A percentile compares a stretch with the other conserved stretches of the same genome.
phyloP scores from a whole-genome alignment of 2,329 filamentous ascomycete genomes.

The Stagonosporopsis chrysanthemi region DNA sequence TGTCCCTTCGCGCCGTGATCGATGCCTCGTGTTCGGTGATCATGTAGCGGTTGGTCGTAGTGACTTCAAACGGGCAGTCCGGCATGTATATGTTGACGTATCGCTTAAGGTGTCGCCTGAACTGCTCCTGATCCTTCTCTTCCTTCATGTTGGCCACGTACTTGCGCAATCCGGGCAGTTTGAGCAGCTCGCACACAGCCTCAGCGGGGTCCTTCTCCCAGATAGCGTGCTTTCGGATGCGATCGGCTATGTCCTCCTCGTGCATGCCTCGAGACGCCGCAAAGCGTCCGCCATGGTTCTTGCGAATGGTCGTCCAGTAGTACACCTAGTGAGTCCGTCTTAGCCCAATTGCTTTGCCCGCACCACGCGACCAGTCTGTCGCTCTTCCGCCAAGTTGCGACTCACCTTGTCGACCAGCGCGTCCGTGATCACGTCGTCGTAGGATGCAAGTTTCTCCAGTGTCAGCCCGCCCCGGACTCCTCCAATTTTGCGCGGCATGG shows the following conservation, averaged over 20 bases:
- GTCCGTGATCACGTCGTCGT: slow-evolving; percentile 96
- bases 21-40: slow-evolving; percentile 89
- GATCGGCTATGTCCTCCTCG: slow-evolving; percentile 67
- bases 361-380: slow-evolving; percentile 20
- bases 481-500: slow-evolving; percentile 56
- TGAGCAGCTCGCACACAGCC: slow-evolving; percentile 76
- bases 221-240: slow-evolving; percentile 71
- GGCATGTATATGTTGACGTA: slow-evolving; percentile 93
- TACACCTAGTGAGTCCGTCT: slow-evolving; percentile 69
- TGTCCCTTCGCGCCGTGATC: slow-evolving; percentile 79
- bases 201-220: slow-evolving; percentile 73
- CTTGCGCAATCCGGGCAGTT: slow-evolving; percentile 75
- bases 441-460: slow-evolving; percentile 84
- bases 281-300: slow-evolving; percentile 86
- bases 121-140: slow-evolving; percentile 84
- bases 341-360: slow-evolving; percentile 18
- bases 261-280: slow-evolving; percentile 81
- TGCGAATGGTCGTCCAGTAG: slow-evolving; percentile 96
- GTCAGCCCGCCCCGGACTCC: slow-evolving; percentile 77
- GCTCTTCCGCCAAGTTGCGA: slow-evolving; percentile 5
- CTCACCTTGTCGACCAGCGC: slow-evolving; percentile 92
- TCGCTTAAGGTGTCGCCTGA: slow-evolving; percentile 82
- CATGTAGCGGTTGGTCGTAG: slow-evolving; percentile 92
- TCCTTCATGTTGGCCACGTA: slow-evolving; percentile 74
- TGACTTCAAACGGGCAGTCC: slow-evolving; percentile 94